phyloP scores from a whole-genome alignment of 306 rosid species.

The Delonix regia region DNA sequence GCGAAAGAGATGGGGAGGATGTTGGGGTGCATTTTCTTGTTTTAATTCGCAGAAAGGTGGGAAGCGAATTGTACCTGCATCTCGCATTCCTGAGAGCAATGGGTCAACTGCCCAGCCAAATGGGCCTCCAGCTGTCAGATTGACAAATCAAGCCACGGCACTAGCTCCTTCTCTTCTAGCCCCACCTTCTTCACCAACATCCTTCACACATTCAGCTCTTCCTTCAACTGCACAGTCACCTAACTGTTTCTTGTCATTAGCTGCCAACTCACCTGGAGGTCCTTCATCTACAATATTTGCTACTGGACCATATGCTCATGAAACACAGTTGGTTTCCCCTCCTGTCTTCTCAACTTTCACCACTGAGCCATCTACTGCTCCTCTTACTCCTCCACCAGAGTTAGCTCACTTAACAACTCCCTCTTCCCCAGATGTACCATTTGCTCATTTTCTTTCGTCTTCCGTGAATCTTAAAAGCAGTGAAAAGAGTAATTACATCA shows the following conservation, averaged over 20 bases:
- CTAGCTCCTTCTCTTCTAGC: constrained; percentile 90
- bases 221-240: constrained; percentile 98
- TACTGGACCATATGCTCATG: constrained; percentile 98
- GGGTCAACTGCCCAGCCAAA: constrained; percentile 74
- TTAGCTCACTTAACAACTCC: constrained; percentile 99
- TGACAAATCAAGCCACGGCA: constrained; percentile 74
- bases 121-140: constrained; percentile 77
- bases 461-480: constrained; percentile 66
- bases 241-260: constrained; percentile 72
- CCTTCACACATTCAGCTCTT: constrained; percentile 89
- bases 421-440: constrained; percentile 98
- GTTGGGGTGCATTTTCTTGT: constrained; percentile 90
- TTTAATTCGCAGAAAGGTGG: constrained; percentile 90
- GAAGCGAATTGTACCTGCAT: constrained; percentile 91
- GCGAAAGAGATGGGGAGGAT: constrained; percentile 99
- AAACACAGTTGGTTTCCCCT: constrained; percentile 92
- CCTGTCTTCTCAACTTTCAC: constrained; percentile 97
- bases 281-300: constrained; percentile 90
- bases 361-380: constrained; percentile 98
- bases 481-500: constrained; percentile 64
- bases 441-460: constrained; percentile 90
- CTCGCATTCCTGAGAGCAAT: constrained; percentile 80
- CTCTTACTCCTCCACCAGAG: constrained; percentile 98
- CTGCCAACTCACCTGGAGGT: constrained; percentile 99
- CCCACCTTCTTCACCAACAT: constrained; percentile 98